Base-by-base conservation (phyloP, 371 early-diverging fungal genomes). In the Mycotypha africana region DNA sequence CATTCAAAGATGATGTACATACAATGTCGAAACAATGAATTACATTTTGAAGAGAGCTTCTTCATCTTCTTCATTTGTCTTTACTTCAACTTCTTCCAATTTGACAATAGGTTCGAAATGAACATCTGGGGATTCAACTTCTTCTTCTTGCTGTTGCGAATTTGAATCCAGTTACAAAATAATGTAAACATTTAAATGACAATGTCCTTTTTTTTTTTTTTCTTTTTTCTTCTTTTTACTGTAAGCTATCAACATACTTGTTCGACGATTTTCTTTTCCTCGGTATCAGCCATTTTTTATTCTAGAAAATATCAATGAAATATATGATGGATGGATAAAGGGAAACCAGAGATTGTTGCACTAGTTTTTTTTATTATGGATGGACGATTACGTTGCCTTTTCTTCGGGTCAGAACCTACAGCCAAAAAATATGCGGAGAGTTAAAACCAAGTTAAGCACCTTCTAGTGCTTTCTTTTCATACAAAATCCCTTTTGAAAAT, bases 21-120 rank as follows among this genome's bases (percentile, higher is more conserved):
- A n/a, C n/a, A n/a, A n/a, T n/a, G n/a, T n/a, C n/a, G n/a, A 35
- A n/a, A 35, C 30, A 28, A 28, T 8, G 6, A 62, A 78, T 76
- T 81, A 95, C 98, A 93, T 93, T 71, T 95, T 95, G 82, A 95
- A 97, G 43, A 89, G 45, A 30, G 77, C 74, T 3, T 86, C 86
- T 67, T 97, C 98, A 53, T 96, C 91, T 72, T 97, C 98, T 79
- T 97, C 97, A 46, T 82, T 70, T 3, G 95, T 94, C 84, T 95
- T 95, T 57, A 92, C 85, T 55, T 89, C 86, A 28, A 93, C 92
- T 45, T 92, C 81, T 49, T 89, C 86, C 33, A 97, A 82, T 71
- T 93, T 93, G 75, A 97, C 69, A 49, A 98, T 77, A 21, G 98
- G 97, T 62, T 95, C 95, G 70, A 98, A 96, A 70, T 97, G 92